Evolutionary conservation across 495 filamentous ascomycete genomes (phyloP), one percentile per base, ranked within the genome.

Genomic region (Penicilliopsis zonata): DNA sequence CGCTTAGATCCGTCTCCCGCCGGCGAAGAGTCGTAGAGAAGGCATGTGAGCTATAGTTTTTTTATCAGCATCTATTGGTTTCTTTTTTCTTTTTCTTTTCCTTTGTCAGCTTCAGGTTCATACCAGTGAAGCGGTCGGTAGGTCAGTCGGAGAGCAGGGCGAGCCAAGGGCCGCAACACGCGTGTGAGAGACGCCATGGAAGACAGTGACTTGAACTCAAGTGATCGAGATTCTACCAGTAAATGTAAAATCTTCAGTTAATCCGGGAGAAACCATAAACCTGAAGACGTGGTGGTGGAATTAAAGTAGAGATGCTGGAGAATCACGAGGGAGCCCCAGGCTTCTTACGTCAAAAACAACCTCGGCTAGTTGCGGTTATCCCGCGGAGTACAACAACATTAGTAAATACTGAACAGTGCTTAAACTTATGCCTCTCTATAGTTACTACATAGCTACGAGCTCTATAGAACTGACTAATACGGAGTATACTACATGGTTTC

Each of bases 111-210:
- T 30, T 18, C 12, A 2, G 23, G 13, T 21, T 18, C 43, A 38
- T 39, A 64, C 65, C 61, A 69, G 52, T 65, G 67, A 24, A 59
- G 43, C 18, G 63, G 49, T 47, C 55, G 53, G 46, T 41, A 38
- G 23, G 49, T 30, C 46, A 67, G 43, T 17, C 67, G 53, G 35
- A 61, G 49, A 26, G 55, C 47, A 40, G 74, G 68, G 43, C 74
- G 76, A 41, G 76, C 67, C 45, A 80, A 66, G 27, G 82, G 80
- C 40, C 80, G 69, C 47, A 87, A 54, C 9, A 69, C 66, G 47
- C 74, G 74, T 25, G 69, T 57, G 42, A 88, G 65, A 23, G 81
- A 78, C 34, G 79, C 73, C 82, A 87, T 87, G 30, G 26, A 27
- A 4, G 12, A 21, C 15, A 34, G 17, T 20, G 18, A 16, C 17